phyloP scores from a whole-genome alignment of 495 filamentous ascomycete genomes.

The Aspergillus diversus region DNA sequence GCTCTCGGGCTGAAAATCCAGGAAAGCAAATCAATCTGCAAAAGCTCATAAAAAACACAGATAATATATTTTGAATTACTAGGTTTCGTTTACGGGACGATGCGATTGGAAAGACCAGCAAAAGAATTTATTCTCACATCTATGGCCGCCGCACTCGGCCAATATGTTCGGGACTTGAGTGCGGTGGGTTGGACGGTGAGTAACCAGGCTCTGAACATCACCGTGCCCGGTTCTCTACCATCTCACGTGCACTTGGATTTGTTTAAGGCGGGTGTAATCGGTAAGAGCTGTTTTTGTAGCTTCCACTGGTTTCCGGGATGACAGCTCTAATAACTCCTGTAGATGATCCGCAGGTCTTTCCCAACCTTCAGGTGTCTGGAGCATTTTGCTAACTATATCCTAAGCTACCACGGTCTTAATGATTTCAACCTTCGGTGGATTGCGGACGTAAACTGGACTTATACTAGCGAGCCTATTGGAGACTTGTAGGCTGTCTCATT shows the following conservation, averaged over 20 bases:
- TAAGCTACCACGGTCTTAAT: constrained; percentile 58
- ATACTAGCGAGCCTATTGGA: constrained; percentile 54
- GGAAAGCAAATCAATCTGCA: too few species aligned
- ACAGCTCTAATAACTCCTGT: background rate
- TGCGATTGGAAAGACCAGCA: constrained; percentile 26
- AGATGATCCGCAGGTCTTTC: constrained; percentile 54
- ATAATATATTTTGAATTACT: background rate
- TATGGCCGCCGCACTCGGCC: constrained; percentile 24
- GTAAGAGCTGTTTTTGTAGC: constrained; percentile 23
- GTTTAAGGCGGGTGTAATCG: constrained; percentile 53
- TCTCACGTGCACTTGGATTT: constrained; percentile 68
- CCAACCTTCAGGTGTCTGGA: background rate
- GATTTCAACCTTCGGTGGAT: constrained; percentile 68
- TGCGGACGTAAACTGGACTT: constrained; percentile 63
- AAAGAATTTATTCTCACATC: constrained; percentile 23
- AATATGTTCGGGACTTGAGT: constrained; percentile 56
- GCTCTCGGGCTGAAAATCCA: too few species aligned
- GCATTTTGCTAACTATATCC: background rate
- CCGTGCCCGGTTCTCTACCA: constrained; percentile 61
- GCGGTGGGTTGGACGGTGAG: constrained; percentile 59
- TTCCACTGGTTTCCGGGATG: background rate
- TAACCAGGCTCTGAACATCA: constrained; percentile 54
- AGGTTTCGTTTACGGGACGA: constrained; percentile 1
- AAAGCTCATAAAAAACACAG: background rate
- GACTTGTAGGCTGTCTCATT: constrained; percentile 43